phyloP scores from a whole-genome alignment of 2,329 filamentous ascomycete genomes.

The Penicillium sp. region DNA sequence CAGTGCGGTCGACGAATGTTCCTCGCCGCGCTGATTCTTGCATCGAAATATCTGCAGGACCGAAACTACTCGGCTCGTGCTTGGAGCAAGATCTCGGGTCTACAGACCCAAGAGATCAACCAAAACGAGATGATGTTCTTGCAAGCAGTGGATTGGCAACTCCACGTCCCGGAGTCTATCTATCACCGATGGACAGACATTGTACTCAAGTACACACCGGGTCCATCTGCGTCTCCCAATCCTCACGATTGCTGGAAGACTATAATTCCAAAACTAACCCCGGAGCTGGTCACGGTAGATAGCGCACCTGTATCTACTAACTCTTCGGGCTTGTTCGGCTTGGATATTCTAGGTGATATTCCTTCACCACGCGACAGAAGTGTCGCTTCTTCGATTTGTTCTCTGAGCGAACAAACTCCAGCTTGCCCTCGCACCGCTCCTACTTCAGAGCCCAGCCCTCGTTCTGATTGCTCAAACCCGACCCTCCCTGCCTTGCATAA shows the following conservation, averaged over 20 bases:
- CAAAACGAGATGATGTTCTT: constrained; percentile 94
- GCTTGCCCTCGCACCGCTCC: constrained; percentile 34
- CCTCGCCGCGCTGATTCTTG: constrained; percentile 85
- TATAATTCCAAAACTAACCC: constrained; percentile 54
- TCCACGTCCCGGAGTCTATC: constrained; percentile 83
- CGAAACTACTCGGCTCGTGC: constrained; percentile 95
- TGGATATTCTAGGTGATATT: constrained; percentile 25
- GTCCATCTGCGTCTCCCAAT: constrained; percentile 37
- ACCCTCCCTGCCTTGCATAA: constrained; percentile 54
- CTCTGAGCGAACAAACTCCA: constrained; percentile 22
- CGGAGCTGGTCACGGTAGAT: constrained; percentile 52
- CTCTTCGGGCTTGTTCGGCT: constrained; percentile 23
- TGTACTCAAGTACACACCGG: constrained; percentile 76
- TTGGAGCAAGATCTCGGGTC: constrained; percentile 98
- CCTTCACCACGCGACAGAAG: constrained; percentile 27
- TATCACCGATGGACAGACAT: constrained; percentile 95
- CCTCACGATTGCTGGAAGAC: constrained; percentile 38
- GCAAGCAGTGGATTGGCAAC: constrained; percentile 83
- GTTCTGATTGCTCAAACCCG: constrained; percentile 35
- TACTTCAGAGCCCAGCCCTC: constrained; percentile 49
- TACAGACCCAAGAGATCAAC: constrained; percentile 91
- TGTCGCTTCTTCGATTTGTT: constrained; percentile 20
- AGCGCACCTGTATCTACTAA: constrained; percentile 33
- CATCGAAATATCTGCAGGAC: constrained; percentile 97
- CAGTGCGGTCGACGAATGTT: constrained; percentile 98